phyloP scores from a whole-genome alignment of 2,329 filamentous ascomycete species.

The Peltaster fructicola region DNA sequence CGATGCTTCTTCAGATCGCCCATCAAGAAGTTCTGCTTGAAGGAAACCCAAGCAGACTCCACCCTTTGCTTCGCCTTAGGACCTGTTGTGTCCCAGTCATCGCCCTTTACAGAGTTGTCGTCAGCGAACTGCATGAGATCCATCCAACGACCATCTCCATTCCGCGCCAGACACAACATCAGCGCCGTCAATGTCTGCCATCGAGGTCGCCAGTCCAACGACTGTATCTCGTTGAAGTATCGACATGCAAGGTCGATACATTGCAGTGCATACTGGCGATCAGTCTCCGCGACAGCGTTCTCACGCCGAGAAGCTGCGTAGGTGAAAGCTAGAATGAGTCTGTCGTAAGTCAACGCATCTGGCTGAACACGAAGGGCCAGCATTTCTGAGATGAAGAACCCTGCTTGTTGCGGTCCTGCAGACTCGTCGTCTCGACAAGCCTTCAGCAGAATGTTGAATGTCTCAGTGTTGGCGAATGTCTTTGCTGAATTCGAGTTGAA shows the following conservation, averaged over 20 bases:
- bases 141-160: too few species aligned
- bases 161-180: not conserved
- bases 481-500: constrained; percentile 14
- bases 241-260: constrained; percentile 16
- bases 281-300: not conserved
- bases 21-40: too few species aligned
- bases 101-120: too few species aligned
- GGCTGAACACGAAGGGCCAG: constrained; percentile 35
- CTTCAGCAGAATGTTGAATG: constrained; percentile 39
- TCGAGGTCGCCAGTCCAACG: constrained; percentile 14
- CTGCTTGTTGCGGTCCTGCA: constrained; percentile 35
- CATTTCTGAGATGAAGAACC: constrained; percentile 47
- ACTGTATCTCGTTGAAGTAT: constrained; percentile 19
- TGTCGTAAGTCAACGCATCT: constrained; percentile 42
- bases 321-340: constrained; percentile 39
- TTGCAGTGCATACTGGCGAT: constrained; percentile 4
- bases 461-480: constrained; percentile 26
- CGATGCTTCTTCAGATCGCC: too few species aligned
- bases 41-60: too few species aligned
- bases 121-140: too few species aligned
- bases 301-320: constrained; percentile 6
- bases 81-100: too few species aligned
- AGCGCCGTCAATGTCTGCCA: too few species aligned
- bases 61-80: too few species aligned
- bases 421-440: constrained; percentile 11